phyloP scores from a whole-genome alignment of 768 basidiomycete genomes.

The Pulveroboletus sp. region DNA sequence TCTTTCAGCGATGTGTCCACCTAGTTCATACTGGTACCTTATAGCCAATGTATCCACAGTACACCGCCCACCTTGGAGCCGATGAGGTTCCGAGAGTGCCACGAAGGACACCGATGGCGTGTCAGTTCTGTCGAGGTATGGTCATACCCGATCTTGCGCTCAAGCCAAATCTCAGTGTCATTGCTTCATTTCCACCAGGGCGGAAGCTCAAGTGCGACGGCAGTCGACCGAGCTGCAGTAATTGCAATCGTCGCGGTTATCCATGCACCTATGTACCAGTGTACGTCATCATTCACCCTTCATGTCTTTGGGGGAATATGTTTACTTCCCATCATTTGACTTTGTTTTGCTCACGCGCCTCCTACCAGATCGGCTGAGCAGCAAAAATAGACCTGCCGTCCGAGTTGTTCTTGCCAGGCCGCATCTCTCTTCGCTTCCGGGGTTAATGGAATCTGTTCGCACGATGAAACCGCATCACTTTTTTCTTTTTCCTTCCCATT shows the following conservation, averaged over 20 bases:
- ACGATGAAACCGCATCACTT: slow-evolving; percentile 16
- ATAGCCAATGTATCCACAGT: slow-evolving; percentile 16
- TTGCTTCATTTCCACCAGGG: slow-evolving; percentile 35
- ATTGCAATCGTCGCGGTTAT: slow-evolving; percentile 57
- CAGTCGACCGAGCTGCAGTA: slow-evolving; percentile 54
- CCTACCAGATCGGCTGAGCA: slow-evolving; percentile 25
- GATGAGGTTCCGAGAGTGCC: slow-evolving; percentile 32
- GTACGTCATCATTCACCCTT: slow-evolving; percentile 39
- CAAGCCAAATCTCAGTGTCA: not conserved
- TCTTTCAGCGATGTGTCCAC: not conserved
- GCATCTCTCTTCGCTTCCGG: slow-evolving; percentile 23
- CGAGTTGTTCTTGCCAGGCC: slow-evolving; percentile 9
- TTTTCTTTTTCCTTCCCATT: not conserved
- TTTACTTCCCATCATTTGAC: not conserved
- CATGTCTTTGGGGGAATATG: slow-evolving; percentile 2
- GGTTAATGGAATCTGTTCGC: slow-evolving; percentile 21
- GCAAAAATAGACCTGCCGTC: slow-evolving; percentile 28
- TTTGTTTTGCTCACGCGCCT: slow-evolving; percentile 8
- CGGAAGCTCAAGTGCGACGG: slow-evolving; percentile 76
- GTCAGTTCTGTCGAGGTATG: slow-evolving; percentile 66
- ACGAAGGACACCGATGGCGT: slow-evolving; percentile 64
- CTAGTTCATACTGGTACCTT: not conserved
- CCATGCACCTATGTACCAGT: slow-evolving; percentile 63
- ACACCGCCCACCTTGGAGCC: slow-evolving; percentile 9
- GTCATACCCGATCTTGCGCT: not conserved